Percentiles rank a stretch among this genome's conserved stretches.
Conservation (phyloP, 371 early-diverging fungal species). For the Saksenaea vasiformis region DNA sequence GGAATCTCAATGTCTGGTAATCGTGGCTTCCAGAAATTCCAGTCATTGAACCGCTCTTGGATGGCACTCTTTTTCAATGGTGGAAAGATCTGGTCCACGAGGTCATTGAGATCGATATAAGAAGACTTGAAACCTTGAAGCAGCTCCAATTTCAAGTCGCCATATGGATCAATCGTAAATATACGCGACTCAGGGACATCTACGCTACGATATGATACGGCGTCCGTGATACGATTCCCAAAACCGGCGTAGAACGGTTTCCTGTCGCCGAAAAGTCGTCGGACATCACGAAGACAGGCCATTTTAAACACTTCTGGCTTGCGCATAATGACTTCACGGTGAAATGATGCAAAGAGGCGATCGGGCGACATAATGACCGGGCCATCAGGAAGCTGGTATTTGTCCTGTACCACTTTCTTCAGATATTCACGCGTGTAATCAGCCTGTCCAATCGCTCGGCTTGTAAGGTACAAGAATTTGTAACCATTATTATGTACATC, state of each 20-base stretch:
- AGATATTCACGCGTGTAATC: conserved; percentile 93
- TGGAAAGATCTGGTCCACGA: conserved; percentile 98
- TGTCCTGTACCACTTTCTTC: conserved; percentile 86
- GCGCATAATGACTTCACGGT: conserved; percentile 93
- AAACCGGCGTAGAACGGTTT: conserved; percentile 98
- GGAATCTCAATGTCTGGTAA: conserved; percentile 61
- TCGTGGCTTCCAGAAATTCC: conserved; percentile 80
- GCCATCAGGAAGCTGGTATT: conserved; percentile 92
- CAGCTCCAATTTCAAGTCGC: conserved; percentile 92
- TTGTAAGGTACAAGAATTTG: conserved; percentile 95
- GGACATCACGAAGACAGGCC: conserved; percentile 93
- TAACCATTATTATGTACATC: conserved; percentile 96
- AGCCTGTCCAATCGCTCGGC: conserved; percentile 96
- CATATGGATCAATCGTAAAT: conserved; percentile 95
- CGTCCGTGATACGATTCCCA: conserved; percentile 95
- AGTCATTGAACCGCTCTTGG: conserved; percentile 81
- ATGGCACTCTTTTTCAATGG: conserved; percentile 50
- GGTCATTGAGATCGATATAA: conserved; percentile 86
- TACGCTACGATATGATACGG: conserved; percentile 94
- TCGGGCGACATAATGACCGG: conserved; percentile 98
- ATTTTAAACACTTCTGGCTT: conserved; percentile 99
- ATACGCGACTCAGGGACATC: conserved; percentile 93
- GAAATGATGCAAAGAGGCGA: conserved; percentile 91
- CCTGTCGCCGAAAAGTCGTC: conserved; percentile 75
- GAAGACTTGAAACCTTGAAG: conserved; percentile 82